These are phyloP conservation scores for Garcia nutans DNA, from an alignment of 345 rosid genomes.

Conservation along the genomic window DNA sequence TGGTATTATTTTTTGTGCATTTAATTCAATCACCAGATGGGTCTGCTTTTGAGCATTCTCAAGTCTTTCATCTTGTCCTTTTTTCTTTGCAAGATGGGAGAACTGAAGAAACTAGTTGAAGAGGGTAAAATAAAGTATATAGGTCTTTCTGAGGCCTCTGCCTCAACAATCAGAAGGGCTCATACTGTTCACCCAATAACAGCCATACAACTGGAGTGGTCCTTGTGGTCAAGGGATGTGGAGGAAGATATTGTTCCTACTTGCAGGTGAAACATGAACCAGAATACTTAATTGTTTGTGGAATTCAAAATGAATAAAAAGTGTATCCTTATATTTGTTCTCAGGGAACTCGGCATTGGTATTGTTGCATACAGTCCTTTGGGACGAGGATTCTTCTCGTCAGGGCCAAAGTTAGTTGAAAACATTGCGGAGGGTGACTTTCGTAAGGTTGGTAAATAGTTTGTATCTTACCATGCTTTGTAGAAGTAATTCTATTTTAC, in stretches of 20 bases:
- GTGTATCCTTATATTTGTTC: background rate
- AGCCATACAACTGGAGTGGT: constrained; percentile 76
- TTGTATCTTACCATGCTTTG: background rate
- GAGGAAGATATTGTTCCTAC: constrained; percentile 63
- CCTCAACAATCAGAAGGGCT: constrained; percentile 76
- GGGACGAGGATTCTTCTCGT: constrained; percentile 63
- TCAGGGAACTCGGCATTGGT: constrained; percentile 72
- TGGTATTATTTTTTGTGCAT: too few species aligned
- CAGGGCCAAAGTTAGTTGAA: constrained; percentile 53
- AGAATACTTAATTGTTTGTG: background rate
- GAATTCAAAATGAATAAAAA: background rate
- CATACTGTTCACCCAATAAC: constrained; percentile 77
- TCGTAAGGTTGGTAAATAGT: constrained; percentile 38
- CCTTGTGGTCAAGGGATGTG: constrained; percentile 75
- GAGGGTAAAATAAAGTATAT: constrained; percentile 75
- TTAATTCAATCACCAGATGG: too few species aligned
- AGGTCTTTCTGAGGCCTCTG: constrained; percentile 75
- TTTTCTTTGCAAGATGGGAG: constrained; percentile 38
- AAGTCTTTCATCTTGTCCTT: background rate
- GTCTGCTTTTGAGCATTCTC: too few species aligned
- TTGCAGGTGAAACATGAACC: constrained; percentile 18
- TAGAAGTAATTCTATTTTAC: background rate
- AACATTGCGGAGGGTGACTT: constrained; percentile 39
- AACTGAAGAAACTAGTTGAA: constrained; percentile 66
- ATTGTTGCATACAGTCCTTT: constrained; percentile 73